These are phyloP conservation scores for Candida rishiriensis DNA, from an alignment of 805 yeast species.

Conservation along the genomic window DNA sequence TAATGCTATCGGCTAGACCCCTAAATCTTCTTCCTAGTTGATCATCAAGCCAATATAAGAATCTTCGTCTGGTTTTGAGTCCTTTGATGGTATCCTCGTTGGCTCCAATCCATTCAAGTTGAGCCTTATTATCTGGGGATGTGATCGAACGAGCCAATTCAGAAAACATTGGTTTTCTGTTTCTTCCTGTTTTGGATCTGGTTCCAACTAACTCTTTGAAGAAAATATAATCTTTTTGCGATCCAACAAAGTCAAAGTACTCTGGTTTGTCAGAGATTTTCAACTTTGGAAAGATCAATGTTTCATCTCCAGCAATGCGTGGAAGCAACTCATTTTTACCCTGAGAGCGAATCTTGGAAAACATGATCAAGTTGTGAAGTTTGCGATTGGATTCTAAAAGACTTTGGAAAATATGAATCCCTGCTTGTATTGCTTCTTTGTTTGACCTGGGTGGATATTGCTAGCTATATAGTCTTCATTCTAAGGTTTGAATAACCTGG, in stretches of 20 bases:
- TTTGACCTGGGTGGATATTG: too few relatives aligned
- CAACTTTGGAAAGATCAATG: slow-evolving; percentile 8
- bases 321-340: background rate
- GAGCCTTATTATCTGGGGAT: slow-evolving; percentile 6
- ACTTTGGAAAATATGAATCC: too few relatives aligned
- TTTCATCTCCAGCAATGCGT: background rate
- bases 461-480: too few relatives aligned
- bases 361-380: too few relatives aligned
- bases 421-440: too few relatives aligned
- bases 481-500: too few relatives aligned
- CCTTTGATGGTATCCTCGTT: slow-evolving; percentile 4
- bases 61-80: slow-evolving; percentile 8
- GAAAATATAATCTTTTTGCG: slow-evolving; percentile 4
- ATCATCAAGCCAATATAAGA: slow-evolving; percentile 14
- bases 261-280: background rate
- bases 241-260: slow-evolving; percentile 6
- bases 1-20: too few relatives aligned
- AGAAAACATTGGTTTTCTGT: too few relatives aligned
- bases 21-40: slow-evolving; percentile 1
- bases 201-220: slow-evolving; percentile 8
- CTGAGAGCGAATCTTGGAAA: background rate
- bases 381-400: too few relatives aligned
- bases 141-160: slow-evolving; percentile 6
- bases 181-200: slow-evolving; percentile 2
- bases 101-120: slow-evolving; percentile 14